Evolutionary conservation across 768 basidiomycete species (phyloP).

Genomic region (Mycena chlorophos): DNA sequence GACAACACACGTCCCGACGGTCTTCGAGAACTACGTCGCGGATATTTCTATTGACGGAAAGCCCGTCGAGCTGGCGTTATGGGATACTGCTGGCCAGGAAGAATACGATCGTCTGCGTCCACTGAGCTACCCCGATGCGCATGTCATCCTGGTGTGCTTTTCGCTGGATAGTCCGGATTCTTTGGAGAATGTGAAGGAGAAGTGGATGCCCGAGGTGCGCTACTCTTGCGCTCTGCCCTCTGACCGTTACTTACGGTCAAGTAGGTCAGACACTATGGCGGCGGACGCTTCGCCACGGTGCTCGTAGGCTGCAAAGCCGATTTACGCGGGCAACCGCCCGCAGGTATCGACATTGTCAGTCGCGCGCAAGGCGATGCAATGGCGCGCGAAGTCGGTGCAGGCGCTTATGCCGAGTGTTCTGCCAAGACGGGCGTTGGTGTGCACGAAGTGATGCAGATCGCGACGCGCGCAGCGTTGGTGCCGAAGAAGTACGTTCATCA

Average conservation of each 20-base stretch:
- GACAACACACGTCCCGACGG: constrained; percentile 9
- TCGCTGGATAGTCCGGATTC: constrained; percentile 75
- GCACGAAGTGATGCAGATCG: constrained; percentile 58
- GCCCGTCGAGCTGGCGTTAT: constrained; percentile 13
- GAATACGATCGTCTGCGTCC: constrained; percentile 81
- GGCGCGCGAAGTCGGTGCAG: constrained; percentile 17
- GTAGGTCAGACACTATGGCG: constrained; percentile 71
- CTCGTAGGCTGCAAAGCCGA: constrained; percentile 80
- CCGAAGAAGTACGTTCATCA: neutral
- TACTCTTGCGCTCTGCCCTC: no score
- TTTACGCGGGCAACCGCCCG: neutral
- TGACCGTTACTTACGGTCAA: no score
- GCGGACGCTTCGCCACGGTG: constrained; percentile 65
- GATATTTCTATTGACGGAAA: constrained; percentile 18
- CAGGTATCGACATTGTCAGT: neutral
- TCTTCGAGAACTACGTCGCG: constrained; percentile 17
- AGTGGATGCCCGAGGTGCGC: constrained; percentile 54
- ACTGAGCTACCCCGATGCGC: constrained; percentile 80
- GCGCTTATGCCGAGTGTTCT: constrained; percentile 69
- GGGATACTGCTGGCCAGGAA: constrained; percentile 80
- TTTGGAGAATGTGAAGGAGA: constrained; percentile 78
- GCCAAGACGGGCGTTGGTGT: constrained; percentile 78
- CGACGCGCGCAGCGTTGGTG: constrained; percentile 9
- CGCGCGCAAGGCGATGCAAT: constrained; percentile 11
- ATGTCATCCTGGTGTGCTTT: constrained; percentile 84